Base-by-base conservation (phyloP, 2,329 filamentous ascomycete genomes). In the Trichophyton verrucosum region DNA sequence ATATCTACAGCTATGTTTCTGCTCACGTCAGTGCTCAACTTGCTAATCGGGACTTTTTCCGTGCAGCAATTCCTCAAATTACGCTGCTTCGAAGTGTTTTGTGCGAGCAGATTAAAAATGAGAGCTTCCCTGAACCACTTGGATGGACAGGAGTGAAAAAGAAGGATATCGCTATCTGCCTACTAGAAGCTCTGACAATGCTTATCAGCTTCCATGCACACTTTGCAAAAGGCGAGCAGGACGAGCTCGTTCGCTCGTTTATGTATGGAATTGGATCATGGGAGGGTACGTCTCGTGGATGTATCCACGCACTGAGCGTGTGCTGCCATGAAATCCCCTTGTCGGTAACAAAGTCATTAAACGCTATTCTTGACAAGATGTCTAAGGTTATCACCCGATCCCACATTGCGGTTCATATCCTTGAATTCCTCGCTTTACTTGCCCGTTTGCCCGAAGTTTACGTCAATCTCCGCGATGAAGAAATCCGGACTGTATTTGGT, bases 351-450 rank as follows among this genome's bases (percentile, higher is more conserved):
- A 95, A 92, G 70, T 87, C 86, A 20, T 80, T 97, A 63, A 88
- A 92, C 53, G 87, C 85, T 53, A 89, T 97, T 66, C 80, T 99
- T 60, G 88, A 91, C 68, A 92, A 90, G 71, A 95, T 99, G 89
- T 87, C 91, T 0, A 89, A 91, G 67, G 95, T 96, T 68, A 95
- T 99, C 68, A 97, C 94, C 0, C 91, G 96, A 68, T 86, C 90
- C 5, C 85, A 91, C 61, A 87, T 96, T 40, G 91, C 92, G 8
- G 87, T 96, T 63, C 94, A 99, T 70, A 95, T 99, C 63, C 79
- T 99, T 57, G 94, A 99, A 70, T 97, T 99, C 69, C 78, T 99
- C n/a, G 88, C 89, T 8, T 87, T 90, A 57, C 81, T 99, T 30
- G 91, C 91, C 59, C 86, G 92, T 40, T 78, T 96, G 61, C 89